These are phyloP conservation scores for Metarhizium sp. DNA, from an alignment of 2,329 filamentous ascomycete genomes.

Conservation along the genomic window DNA sequence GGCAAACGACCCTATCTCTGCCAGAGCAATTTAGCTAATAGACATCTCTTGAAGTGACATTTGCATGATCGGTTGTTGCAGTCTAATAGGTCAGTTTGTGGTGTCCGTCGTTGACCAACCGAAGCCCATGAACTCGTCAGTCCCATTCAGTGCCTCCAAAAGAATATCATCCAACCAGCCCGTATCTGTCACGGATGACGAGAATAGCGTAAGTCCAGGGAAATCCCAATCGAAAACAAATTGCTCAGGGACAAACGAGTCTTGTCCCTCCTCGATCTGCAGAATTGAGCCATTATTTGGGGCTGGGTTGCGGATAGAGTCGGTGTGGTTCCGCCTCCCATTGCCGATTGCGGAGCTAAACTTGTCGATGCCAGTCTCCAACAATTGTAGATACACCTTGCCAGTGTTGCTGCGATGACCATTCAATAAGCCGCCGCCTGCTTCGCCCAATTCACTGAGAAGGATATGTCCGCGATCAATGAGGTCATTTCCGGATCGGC, in stretches of 20 bases:
- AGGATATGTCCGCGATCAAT: slow-evolving; percentile 12
- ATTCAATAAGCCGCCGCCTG: slow-evolving; percentile 7
- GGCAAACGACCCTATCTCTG: background rate
- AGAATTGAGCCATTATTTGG: background rate
- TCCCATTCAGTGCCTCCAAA: slow-evolving; percentile 12
- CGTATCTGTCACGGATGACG: slow-evolving; percentile 14
- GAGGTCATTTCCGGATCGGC: too few relatives aligned
- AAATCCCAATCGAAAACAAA: slow-evolving; percentile 52
- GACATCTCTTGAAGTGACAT: background rate
- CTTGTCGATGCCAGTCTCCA: slow-evolving; percentile 15
- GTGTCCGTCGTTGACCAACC: slow-evolving; percentile 5
- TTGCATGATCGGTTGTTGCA: too few relatives aligned
- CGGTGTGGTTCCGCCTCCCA: background rate
- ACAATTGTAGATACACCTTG: slow-evolving; percentile 17
- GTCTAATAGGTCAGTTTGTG: background rate
- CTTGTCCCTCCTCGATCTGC: slow-evolving; percentile 9
- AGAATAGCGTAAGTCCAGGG: slow-evolving; percentile 37
- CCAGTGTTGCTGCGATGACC: slow-evolving; percentile 24
- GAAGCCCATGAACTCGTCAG: slow-evolving; percentile 13
- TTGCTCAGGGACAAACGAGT: slow-evolving; percentile 43
- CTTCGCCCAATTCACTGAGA: slow-evolving; percentile 16
- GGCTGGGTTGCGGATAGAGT: background rate
- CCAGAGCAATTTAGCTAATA: background rate
- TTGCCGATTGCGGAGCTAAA: slow-evolving; percentile 2
- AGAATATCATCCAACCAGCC: slow-evolving; percentile 15